These are phyloP conservation scores for Suillus fuscotomentosus DNA, from an alignment of 768 basidiomycete genomes.

Conservation along the genomic window DNA sequence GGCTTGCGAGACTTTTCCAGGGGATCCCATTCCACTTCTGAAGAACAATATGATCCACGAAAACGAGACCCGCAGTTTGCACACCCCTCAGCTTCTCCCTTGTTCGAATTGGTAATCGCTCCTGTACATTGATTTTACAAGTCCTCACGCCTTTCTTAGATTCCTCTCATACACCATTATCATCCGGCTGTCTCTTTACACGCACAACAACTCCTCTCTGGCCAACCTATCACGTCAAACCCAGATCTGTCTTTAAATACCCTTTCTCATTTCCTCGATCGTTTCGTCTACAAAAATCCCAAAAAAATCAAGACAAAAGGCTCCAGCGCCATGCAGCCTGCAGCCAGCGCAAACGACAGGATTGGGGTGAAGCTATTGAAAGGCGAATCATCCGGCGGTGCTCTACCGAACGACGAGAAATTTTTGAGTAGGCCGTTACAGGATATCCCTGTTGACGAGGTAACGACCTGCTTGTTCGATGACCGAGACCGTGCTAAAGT, in stretches of 20 bases:
- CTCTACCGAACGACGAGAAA: constrained; percentile 66
- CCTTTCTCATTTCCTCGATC: constrained; percentile 91
- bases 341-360: constrained; percentile 60
- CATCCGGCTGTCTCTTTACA: constrained; percentile 90
- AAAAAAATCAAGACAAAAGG: constrained; percentile 75
- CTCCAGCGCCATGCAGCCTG: constrained; percentile 95
- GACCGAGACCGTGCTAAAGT: constrained; percentile 2
- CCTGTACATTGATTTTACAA: neutral
- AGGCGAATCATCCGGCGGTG: constrained; percentile 48
- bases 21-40: constrained; percentile 27
- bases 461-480: constrained; percentile 29
- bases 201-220: constrained; percentile 74
- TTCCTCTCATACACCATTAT: constrained; percentile 79
- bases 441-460: constrained; percentile 87
- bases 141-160: constrained; percentile 37
- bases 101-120: constrained; percentile 85
- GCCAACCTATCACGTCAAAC: constrained; percentile 73
- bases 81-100: constrained; percentile 70
- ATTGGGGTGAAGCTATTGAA: constrained; percentile 69
- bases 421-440: constrained; percentile 70
- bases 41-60: constrained; percentile 68
- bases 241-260: constrained; percentile 92
- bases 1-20: constrained; percentile 47
- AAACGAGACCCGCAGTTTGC: constrained; percentile 92
- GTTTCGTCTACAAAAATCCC: constrained; percentile 96